phyloP scores from a whole-genome alignment of 371 early-diverging fungal genomes.

The Parasitella parasitica region DNA sequence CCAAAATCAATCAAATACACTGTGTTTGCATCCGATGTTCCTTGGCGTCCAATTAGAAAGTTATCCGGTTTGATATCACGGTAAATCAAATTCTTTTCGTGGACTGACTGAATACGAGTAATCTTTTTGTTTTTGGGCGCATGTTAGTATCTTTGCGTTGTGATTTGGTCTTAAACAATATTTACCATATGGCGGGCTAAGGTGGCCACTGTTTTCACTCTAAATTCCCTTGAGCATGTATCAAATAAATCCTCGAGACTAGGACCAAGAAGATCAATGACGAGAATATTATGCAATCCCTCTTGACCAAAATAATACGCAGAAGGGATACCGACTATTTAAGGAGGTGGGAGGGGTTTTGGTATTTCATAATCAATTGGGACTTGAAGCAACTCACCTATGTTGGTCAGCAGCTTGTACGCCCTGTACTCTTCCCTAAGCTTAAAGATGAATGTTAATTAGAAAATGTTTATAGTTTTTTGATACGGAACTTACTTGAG shows the following conservation, averaged over 20 bases:
- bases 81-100: slow-evolving; percentile 94
- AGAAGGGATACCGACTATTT: slow-evolving; percentile 77
- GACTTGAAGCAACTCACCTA: slow-evolving; percentile 62
- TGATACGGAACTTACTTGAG: no score
- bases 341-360: no score
- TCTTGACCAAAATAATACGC: slow-evolving; percentile 95
- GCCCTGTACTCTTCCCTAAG: slow-evolving; percentile 91
- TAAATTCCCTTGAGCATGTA: slow-evolving; percentile 87
- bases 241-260: slow-evolving; percentile 96
- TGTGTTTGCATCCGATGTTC: slow-evolving; percentile 60
- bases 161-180: no score
- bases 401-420: slow-evolving; percentile 82
- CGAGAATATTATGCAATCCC: slow-evolving; percentile 90
- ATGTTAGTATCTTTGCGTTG: no score
- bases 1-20: slow-evolving; percentile 95
- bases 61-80: slow-evolving; percentile 99
- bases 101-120: slow-evolving; percentile 87
- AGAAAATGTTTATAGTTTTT: no score
- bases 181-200: slow-evolving; percentile 91
- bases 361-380: no score
- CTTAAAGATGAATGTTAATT: no score
- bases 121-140: no score
- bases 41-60: slow-evolving; percentile 91
- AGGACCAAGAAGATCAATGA: slow-evolving; percentile 95
- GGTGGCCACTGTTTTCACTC: slow-evolving; percentile 92